A percentile compares a stretch with the other conserved stretches of the same genome.
phyloP scores from a whole-genome alignment of 2,329 filamentous ascomycete genomes.

The Sordariomycetes sp. region DNA sequence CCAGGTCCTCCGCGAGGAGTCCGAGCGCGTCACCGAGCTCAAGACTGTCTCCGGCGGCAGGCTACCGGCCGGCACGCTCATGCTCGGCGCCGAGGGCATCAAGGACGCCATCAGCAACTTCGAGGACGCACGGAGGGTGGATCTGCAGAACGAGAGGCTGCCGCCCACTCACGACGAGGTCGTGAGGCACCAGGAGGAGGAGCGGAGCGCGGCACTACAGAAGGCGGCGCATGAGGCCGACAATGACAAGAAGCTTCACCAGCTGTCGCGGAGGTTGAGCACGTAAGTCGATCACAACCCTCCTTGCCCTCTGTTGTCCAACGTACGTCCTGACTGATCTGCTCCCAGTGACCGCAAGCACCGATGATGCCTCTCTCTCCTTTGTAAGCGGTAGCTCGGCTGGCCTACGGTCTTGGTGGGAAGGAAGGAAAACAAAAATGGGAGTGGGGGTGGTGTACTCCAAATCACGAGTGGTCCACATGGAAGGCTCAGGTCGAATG shows the following conservation, averaged over 20 bases:
- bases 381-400: background rate
- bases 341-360: conserved; percentile 1
- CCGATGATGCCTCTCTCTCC: background rate
- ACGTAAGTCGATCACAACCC: conserved; percentile 54
- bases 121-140: conserved; percentile 92
- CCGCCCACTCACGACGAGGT: conserved; percentile 92
- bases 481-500: background rate
- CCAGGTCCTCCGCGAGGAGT: conserved; percentile 95
- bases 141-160: conserved; percentile 89
- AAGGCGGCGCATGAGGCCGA: conserved; percentile 80
- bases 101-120: conserved; percentile 97
- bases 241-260: conserved; percentile 77
- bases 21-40: conserved; percentile 89
- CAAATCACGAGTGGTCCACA: background rate
- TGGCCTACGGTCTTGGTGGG: background rate
- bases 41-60: conserved; percentile 92
- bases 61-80: conserved; percentile 86
- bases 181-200: conserved; percentile 66
- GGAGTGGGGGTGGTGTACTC: background rate
- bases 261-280: conserved; percentile 82
- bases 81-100: conserved; percentile 96
- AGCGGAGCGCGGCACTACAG: conserved; percentile 70
- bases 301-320: background rate
- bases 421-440: background rate
- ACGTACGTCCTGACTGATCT: background rate